These are phyloP conservation scores for Lodderomyces beijingensis DNA, from an alignment of 1,139 yeast species.

Conservation along the genomic window DNA sequence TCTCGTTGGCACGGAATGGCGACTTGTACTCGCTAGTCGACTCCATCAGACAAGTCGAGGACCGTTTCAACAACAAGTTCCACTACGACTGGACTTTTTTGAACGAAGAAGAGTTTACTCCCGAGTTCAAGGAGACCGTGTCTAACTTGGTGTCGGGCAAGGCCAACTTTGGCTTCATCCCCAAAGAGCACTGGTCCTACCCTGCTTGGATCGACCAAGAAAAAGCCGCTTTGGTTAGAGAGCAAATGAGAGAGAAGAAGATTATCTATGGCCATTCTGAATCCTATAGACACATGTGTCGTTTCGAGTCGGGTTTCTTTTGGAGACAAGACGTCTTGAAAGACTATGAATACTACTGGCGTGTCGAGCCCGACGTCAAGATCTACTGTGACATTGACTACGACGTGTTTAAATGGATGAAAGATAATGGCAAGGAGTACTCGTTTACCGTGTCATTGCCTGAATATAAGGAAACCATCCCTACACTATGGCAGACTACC, in stretches of 20 bases:
- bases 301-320: constrained; percentile 88
- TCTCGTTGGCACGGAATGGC: constrained; percentile 40
- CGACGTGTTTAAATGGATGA: constrained; percentile 80
- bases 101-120: constrained; percentile 39
- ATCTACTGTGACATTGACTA: constrained; percentile 77
- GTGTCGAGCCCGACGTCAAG: constrained; percentile 85
- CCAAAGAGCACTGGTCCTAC: constrained; percentile 44
- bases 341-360: constrained; percentile 85
- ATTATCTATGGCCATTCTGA: constrained; percentile 60
- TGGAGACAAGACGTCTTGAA: constrained; percentile 69
- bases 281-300: constrained; percentile 82
- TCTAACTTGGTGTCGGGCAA: constrained; percentile 34
- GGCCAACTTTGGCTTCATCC: constrained; percentile 41
- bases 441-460: constrained; percentile 81
- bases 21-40: constrained; percentile 34
- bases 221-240: constrained; percentile 51
- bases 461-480: constrained; percentile 77
- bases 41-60: constrained; percentile 44
- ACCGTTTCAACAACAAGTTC: constrained; percentile 39
- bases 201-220: constrained; percentile 59
- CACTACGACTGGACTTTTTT: constrained; percentile 47
- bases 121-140: constrained; percentile 36
- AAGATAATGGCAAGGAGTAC: constrained; percentile 66
- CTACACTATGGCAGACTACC: constrained; percentile 77
- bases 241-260: constrained; percentile 45